Evolutionary conservation across 1,139 yeast species (phyloP), one percentile per base, ranked within the genome.

Genomic region (Kurtzmaniella quercitrusa): DNA sequence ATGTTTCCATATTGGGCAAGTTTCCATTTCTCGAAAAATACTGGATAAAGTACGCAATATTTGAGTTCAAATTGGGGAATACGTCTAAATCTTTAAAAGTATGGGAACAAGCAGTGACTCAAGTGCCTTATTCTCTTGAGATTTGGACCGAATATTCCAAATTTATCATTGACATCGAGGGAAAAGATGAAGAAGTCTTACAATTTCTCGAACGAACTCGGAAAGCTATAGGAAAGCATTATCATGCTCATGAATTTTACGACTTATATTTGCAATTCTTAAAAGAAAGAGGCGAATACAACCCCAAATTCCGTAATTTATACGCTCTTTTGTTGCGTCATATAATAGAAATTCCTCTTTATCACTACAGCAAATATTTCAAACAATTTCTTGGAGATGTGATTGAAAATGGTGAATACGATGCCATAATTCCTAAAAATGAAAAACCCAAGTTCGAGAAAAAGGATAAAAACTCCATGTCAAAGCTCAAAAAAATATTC

Each of bases 1-100:
- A 80, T 54, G 74, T 74, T 40, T 71, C 77, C 19, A 64, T 91
- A 42, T 66, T 93, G 12, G 64, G 62, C 2, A 71, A 75, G 43
- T 89, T 74, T 59, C 98, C 98, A 0, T 65, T 74, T 32, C 61
- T 84, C 33, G 87, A 82, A 53, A 88, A 86, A 39, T 88, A 86
- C 59, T 88, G 97, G 93, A 71, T 84, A 38, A 77, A 80, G 48
- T 88, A 76, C 57, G 95, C 96, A 0, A 66, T 73, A 19, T 67
- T 79, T 63, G 88, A 82, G 58, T 84, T 78, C 55, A 69, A 71
- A 40, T 58, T 86, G 26, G 88, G 88, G 0, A 61, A 76, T 48
- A 69, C 82, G 0, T 68, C 65, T 1, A 55, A 60, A 3, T 78
- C 88, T 2, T 19, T 19, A 14, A 36, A 14, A 6, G 17, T 20